Evolutionary conservation across 2,329 filamentous ascomycete genomes (phyloP), one percentile per base, ranked within the genome.

Genomic region (Didymosphaeria variabile): DNA sequence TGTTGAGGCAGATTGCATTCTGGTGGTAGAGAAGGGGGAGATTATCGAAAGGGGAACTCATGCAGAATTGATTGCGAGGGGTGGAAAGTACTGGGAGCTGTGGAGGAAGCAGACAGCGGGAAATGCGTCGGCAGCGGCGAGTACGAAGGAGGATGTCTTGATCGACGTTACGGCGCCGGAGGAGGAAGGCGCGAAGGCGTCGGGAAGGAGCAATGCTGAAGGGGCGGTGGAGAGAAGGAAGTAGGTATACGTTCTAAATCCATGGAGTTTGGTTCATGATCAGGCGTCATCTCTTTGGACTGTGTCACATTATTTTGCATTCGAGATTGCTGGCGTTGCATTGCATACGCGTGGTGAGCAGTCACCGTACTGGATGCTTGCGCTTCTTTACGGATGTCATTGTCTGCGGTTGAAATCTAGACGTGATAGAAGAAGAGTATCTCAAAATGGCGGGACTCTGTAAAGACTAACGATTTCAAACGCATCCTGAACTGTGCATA

Each of bases 1-100:
- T 69, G 94, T 91, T 3, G 90, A 91, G 60, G 93, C 93, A 10
- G 91, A 97, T 75, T 91, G 94, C 72, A 93, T 97, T 62, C 83
- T 93, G 56, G 92, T 96, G 47, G 83, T 94, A 32, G 88, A 91
- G 64, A 87, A 88, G 61, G 93, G 93, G n/a, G 84, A 86, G 49
- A 90, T 97, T 54, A 87, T 87, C 15, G 93, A 97, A 80, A 85
- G 86, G 51, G 93, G 93, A 17, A 93, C 89, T 0, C 93, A 97
- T 73, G 86, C 90, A 17, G 88, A 94, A 68, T 84, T 97, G 3
- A 82, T 97, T 5, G 83, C 84, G 2, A 81, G 86, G 51, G 88
- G 87, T 32, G 92, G 92, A 13, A 88, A 89, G 62, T 97, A 97
- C 73, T 86, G 88, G 12, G 89, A 89, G 62, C 94, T 97, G 88